Conservation (phyloP, 768 basidiomycete species). For the Boletus vermiculosoides region DNA sequence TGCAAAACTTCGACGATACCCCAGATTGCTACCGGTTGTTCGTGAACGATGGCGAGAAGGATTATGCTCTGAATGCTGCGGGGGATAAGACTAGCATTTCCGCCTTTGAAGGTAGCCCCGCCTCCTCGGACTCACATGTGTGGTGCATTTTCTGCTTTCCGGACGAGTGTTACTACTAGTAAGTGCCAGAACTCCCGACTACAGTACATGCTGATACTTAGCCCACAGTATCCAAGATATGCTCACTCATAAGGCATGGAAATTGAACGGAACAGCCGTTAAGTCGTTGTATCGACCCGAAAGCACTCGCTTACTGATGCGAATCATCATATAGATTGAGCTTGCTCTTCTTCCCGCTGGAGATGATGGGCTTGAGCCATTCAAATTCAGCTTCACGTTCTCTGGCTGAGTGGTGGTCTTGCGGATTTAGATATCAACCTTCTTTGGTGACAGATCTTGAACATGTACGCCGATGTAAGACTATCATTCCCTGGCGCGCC, state of each 20-base stretch:
- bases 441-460: not conserved
- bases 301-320: not conserved
- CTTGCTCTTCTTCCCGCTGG: constrained; percentile 1
- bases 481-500: not conserved
- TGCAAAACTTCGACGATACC: constrained; percentile 5
- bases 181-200: not conserved
- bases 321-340: constrained; percentile 1
- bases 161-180: constrained; percentile 6
- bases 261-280: constrained; percentile 1
- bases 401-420: not conserved
- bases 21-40: constrained; percentile 11
- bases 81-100: not conserved
- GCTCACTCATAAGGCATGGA: constrained; percentile 5
- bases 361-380: constrained; percentile 2
- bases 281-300: not conserved
- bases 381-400: constrained; percentile 10
- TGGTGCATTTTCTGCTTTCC: constrained; percentile 3
- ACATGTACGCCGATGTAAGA: not conserved
- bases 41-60: constrained; percentile 8
- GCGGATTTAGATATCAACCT: not conserved
- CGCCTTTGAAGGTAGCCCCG: not conserved
- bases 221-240: constrained; percentile 3
- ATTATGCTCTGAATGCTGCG: not conserved
- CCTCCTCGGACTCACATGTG: constrained; percentile 6
- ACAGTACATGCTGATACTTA: not conserved